phyloP scores from a whole-genome alignment of 1,139 yeast genomes.

The Sugiyamaella sp. region DNA sequence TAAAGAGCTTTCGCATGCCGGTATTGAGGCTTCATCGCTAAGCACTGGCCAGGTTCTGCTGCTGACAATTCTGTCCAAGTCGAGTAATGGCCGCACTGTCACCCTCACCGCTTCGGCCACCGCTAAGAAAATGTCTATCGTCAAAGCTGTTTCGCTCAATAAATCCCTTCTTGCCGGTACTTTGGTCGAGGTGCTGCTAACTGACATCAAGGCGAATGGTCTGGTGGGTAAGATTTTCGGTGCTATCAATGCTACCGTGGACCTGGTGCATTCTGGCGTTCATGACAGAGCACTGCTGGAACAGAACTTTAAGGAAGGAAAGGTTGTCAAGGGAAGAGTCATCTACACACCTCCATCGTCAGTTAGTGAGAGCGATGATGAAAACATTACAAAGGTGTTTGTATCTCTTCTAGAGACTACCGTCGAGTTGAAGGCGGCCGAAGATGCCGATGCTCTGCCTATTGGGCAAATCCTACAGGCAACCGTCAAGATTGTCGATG shows the following conservation, averaged over 20 bases:
- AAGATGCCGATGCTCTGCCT: slow-evolving; percentile 70
- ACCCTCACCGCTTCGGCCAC: slow-evolving; percentile 53
- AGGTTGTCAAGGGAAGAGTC: slow-evolving; percentile 68
- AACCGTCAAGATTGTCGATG: slow-evolving; percentile 55
- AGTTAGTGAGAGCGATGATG: slow-evolving; percentile 45
- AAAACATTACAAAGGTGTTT: slow-evolving; percentile 58
- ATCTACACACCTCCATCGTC: slow-evolving; percentile 54
- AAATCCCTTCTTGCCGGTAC: slow-evolving; percentile 87
- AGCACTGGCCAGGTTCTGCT: slow-evolving; percentile 49
- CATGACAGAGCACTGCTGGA: slow-evolving; percentile 54
- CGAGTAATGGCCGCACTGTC: slow-evolving; percentile 60
- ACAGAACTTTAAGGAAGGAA: slow-evolving; percentile 67
- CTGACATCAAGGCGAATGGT: slow-evolving; percentile 64
- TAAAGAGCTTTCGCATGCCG: slow-evolving; percentile 53
- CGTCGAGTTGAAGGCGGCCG: slow-evolving; percentile 36
- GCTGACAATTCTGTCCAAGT: slow-evolving; percentile 38
- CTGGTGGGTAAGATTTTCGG: slow-evolving; percentile 67
- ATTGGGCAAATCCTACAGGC: slow-evolving; percentile 66
- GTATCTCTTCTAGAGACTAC: slow-evolving; percentile 68
- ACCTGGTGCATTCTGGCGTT: slow-evolving; percentile 63
- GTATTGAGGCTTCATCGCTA: slow-evolving; percentile 41
- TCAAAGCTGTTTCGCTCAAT: slow-evolving; percentile 63
- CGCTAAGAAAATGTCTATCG: slow-evolving; percentile 49
- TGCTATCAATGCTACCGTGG: slow-evolving; percentile 70
- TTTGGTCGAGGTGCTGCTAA: slow-evolving; percentile 70